Base-by-base conservation (phyloP, 768 basidiomycete genomes). In the Auricularia sp. region DNA sequence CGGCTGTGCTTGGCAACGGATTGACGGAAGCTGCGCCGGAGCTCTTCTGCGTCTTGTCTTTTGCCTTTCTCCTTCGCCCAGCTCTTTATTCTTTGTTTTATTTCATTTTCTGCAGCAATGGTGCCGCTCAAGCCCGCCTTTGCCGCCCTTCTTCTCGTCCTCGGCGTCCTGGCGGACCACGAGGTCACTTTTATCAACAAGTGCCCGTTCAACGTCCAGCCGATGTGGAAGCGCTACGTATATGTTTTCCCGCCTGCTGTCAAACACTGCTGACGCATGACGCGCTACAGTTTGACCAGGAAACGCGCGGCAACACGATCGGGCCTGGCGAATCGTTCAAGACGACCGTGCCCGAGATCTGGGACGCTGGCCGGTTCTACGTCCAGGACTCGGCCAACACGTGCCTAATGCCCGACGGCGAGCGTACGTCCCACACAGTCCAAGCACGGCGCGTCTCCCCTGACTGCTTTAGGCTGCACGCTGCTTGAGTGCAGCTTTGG, bases 141-240 rank as follows among this genome's bases (percentile, higher is more conserved):
- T 33, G 18, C 24, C 6, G 24, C 56, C 16, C 56, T 59, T 5
- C 56, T 59, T 24, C 24, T 59, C 56, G 56, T 18, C 34, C 21
- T 59, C 29, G 56, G 56, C 56, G 56, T 24, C 5, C 5, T 59
- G 3, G 56, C 56, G 6, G 56, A 59, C 56, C 56, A 59, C 6
- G 5, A 59, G 34, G 34, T 59, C 6, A 59, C 56, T 24, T 59
- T 59, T 35, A 10, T 29, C 56, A 59, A 59, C 56, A 33, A 29
- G 21, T 59, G 56, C 56, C 56, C 56, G 34, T 59, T 59, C 56
- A 29, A 59, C 7, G 29, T 59, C 29, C 56, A 59, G 56, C 56
- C 56, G 24, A 59, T 59, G 56, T 59, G 56, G 56, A 59, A 59
- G 56, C 56, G 34, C 3, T 33, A 33, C 34, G 56, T 59, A 34